Conservation (phyloP, 208 protist species). For the Strigomonas galati region DNA sequence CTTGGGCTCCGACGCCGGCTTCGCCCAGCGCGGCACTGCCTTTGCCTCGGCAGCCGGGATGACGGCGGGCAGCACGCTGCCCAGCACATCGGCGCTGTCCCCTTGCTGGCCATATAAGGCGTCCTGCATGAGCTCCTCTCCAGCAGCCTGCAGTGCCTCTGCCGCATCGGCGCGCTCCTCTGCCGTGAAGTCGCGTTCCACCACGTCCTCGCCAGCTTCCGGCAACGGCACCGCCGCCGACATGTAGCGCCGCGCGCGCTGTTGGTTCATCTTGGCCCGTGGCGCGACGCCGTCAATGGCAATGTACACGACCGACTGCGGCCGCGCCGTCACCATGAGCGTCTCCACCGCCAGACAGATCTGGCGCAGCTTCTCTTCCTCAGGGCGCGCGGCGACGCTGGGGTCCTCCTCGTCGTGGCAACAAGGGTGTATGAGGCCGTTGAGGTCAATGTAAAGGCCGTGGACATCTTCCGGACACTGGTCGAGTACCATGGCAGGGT, state of each 20-base stretch:
- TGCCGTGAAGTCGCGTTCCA: constrained; percentile 42
- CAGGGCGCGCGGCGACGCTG: constrained; percentile 49
- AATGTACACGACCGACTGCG: constrained; percentile 96
- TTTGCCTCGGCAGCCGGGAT: constrained; percentile 8
- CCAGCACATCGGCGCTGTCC: background rate
- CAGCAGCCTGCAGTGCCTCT: constrained; percentile 51
- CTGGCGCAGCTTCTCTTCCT: constrained; percentile 69
- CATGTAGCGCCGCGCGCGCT: constrained; percentile 93
- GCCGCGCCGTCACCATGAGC: constrained; percentile 94
- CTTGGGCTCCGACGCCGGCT: constrained; percentile 13
- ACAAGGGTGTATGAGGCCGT: constrained; percentile 98
- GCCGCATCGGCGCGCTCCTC: constrained; percentile 35
- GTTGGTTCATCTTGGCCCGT: constrained; percentile 99
- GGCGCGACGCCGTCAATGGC: constrained; percentile 97
- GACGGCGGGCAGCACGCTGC: background rate
- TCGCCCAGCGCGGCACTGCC: background rate
- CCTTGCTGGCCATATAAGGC: constrained; percentile 43
- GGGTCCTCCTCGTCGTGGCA: constrained; percentile 93
- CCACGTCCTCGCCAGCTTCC: background rate
- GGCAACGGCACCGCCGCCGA: constrained; percentile 30
- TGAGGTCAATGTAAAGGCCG: constrained; percentile 93
- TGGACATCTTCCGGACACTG: constrained; percentile 41
- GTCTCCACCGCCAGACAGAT: constrained; percentile 96
- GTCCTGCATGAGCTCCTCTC: constrained; percentile 31
- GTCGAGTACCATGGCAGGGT: constrained; percentile 55